Conservation (phyloP, 306 rosid species). For the Erythrophleum fordii region DNA sequence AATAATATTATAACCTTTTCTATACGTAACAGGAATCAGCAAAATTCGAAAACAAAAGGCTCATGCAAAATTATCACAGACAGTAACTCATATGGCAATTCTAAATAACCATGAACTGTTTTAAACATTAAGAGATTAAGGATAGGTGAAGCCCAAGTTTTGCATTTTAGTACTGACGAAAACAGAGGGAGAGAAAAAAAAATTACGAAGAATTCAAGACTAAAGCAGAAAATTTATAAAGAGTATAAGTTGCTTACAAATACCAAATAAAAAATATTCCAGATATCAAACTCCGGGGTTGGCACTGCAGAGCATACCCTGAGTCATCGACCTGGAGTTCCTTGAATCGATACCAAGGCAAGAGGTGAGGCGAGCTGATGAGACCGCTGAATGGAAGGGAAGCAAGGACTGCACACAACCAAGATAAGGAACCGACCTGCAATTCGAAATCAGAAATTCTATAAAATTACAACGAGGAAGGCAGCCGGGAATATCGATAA, state of each 20-base stretch:
- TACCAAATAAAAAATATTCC: constrained; percentile 57
- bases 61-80: background rate
- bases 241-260: constrained; percentile 72
- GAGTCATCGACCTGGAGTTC: constrained; percentile 82
- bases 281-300: constrained; percentile 97
- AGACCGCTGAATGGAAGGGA: constrained; percentile 83
- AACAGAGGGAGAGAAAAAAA: background rate
- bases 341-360: constrained; percentile 85
- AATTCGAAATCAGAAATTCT: background rate
- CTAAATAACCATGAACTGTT: background rate
- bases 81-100: background rate
- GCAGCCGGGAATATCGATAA: background rate
- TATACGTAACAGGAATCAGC: background rate
- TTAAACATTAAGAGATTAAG: background rate
- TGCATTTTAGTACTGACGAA: background rate
- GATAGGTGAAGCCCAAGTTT: background rate
- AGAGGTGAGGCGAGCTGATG: constrained; percentile 91
- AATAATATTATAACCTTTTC: background rate
- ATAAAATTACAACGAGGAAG: background rate
- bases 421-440: constrained; percentile 47
- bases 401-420: constrained; percentile 79
- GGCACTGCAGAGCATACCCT: constrained; percentile 99
- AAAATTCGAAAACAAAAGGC: background rate
- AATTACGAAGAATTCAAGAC: background rate
- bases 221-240: background rate